A percentile compares a stretch with the other conserved stretches of the same genome.
Conservation (phyloP, 2,329 filamentous ascomycete species). For the Dichotomopilus funicola region DNA sequence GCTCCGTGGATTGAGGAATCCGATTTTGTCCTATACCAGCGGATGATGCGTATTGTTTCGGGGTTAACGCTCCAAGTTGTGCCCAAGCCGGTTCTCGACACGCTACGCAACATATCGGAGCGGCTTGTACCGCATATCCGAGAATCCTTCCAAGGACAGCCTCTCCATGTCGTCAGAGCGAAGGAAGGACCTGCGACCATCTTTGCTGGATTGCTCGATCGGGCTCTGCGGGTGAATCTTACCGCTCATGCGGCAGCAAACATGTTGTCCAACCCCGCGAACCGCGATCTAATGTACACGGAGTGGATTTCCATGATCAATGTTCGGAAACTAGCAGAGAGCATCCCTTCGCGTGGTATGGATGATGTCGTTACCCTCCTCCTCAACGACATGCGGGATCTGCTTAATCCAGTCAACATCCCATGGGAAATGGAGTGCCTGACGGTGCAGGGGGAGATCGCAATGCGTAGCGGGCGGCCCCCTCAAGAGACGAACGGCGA, state of each 20-base stretch:
- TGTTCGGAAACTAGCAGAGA: conserved; percentile 57
- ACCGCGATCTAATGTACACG: conserved; percentile 89
- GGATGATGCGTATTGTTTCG: conserved; percentile 88
- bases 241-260: conserved; percentile 91
- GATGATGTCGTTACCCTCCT: conserved; percentile 59
- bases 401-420: conserved; percentile 62
- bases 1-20: conserved; percentile 93
- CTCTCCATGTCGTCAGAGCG: conserved; percentile 75
- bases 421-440: conserved; percentile 58
- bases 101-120: conserved; percentile 79
- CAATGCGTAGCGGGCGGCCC: conserved; percentile 40
- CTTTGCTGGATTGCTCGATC: conserved; percentile 79
- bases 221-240: conserved; percentile 84
- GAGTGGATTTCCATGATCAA: conserved; percentile 73
- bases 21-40: conserved; percentile 92
- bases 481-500: conserved; percentile 33
- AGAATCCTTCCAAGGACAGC: conserved; percentile 78
- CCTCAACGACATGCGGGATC: conserved; percentile 59
- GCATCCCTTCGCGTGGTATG: conserved; percentile 56
- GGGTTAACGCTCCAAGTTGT: conserved; percentile 87
- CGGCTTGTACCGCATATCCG: conserved; percentile 74
- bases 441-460: conserved; percentile 54
- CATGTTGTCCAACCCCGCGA: conserved; percentile 81
- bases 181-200: conserved; percentile 84
- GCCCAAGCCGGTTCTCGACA: conserved; percentile 79